Evolutionary conservation across 352 stramenopile species (phyloP).

Genomic region (Phytopythium litorale): DNA sequence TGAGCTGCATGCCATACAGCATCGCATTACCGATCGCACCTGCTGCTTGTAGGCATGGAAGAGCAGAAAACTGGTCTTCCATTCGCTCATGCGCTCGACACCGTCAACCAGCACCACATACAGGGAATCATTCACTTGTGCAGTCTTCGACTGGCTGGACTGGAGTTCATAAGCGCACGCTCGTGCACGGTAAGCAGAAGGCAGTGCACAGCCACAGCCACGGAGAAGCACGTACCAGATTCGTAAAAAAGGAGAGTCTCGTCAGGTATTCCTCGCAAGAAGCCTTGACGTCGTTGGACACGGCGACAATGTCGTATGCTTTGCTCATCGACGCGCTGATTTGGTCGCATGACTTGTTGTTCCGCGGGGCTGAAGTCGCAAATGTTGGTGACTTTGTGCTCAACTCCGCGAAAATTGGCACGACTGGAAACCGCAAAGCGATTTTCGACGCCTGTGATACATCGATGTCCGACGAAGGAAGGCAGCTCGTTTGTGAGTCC

Average conservation of each 20-base stretch:
- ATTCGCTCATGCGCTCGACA: constrained; percentile 35
- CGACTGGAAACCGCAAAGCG: constrained; percentile 35
- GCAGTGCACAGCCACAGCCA: neutral
- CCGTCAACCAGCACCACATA: constrained; percentile 28
- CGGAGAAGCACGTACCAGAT: constrained; percentile 23
- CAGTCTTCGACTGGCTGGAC: neutral
- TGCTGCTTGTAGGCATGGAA: constrained; percentile 59
- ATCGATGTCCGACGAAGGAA: neutral
- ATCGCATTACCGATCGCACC: constrained; percentile 10
- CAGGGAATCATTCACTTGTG: neutral
- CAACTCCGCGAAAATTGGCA: constrained; percentile 50
- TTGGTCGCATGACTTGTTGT: neutral
- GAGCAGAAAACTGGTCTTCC: constrained; percentile 56
- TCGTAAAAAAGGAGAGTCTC: constrained; percentile 32
- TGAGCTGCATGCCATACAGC: no score
- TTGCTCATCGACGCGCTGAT: neutral
- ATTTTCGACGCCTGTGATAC: constrained; percentile 30
- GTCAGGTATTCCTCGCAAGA: constrained; percentile 33
- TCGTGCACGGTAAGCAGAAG: neutral
- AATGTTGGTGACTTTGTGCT: constrained; percentile 24
- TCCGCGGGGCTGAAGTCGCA: neutral
- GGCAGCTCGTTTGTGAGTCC: neutral
- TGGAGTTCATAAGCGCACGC: neutral
- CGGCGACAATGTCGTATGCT: constrained; percentile 14
- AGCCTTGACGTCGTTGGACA: constrained; percentile 18